Base-by-base conservation (phyloP, 1,284 basidiomycete species). In the Melampsora larici-populina region DNA sequence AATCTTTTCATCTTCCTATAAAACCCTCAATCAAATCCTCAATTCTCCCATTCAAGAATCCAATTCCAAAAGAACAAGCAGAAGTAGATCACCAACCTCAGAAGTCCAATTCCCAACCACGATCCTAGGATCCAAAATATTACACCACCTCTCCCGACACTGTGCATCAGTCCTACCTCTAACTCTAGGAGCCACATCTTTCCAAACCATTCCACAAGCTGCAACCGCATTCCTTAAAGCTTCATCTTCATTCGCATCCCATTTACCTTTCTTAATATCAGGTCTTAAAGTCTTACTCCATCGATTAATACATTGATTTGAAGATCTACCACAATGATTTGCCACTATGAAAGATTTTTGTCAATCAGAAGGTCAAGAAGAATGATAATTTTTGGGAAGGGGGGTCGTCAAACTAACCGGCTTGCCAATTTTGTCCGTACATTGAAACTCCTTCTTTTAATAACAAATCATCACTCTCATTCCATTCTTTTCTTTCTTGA, bases 401-500 rank as follows among this genome's bases (percentile, higher is more conserved):
- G n/a, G 65, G 33, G 33, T 67, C 29, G 65, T 60, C 1, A 60
- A 21, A 60, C 29, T 31, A 13, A 80, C 80, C 72, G 66, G 78
- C 76, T 67, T 80, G 78, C 81, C 81, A 81, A 63, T 81, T 80
- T 78, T 81, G 79, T 7, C 81, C 80, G 33, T 78, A 79, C 3
- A 51, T 64, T 24, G 48, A 60, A 6, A 82, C 70, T 0, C 70
- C 79, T 33, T 79, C 71, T n/a, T 70, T 48, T 17, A 82, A 63
- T 31, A 67, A 64, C 5, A 79, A 58, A 69, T 82, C 82, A 40
- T 81, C 80, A 36, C 79, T 79, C 24, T 40, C 29, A 1, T 72
- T 77, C 81, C 80, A 81, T 36, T 76, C 70, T 36, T 65, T 26
- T 21, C 64, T 74, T n/a, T 78, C 67, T 17, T 72, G 67, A 1